These are phyloP conservation scores for Backusella parvicylindrica DNA, from an alignment of 192 early-diverging fungal species.

Conservation along the genomic window DNA sequence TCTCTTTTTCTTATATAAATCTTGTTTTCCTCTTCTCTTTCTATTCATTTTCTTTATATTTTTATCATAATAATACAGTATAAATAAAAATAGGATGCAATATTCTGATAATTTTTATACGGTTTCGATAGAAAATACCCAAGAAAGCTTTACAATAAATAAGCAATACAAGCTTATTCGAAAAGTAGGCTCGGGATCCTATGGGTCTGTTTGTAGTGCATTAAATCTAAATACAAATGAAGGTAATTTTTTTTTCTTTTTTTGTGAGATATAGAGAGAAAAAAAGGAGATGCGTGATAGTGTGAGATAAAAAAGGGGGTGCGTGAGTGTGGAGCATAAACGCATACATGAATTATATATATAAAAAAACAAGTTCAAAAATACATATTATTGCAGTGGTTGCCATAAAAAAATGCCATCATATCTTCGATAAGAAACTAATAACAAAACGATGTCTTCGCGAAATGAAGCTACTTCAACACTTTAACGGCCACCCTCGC, in stretches of 20 bases:
- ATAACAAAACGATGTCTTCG: conserved; percentile 86
- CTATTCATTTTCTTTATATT: background rate
- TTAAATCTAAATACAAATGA: conserved; percentile 17
- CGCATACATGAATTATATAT: background rate
- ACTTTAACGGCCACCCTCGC: conserved; percentile 80
- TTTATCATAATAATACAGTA: background rate
- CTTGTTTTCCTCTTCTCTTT: background rate
- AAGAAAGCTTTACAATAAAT: conserved; percentile 34
- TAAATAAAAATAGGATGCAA: background rate
- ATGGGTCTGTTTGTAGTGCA: conserved; percentile 80
- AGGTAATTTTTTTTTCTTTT: conserved; percentile 8
- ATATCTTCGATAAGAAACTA: conserved; percentile 81
- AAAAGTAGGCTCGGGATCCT: conserved; percentile 89
- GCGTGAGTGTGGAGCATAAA: background rate
- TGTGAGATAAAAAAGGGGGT: background rate
- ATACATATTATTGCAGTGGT: conserved; percentile 56
- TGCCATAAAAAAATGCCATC: conserved; percentile 90
- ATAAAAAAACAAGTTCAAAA: background rate
- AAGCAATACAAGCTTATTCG: conserved; percentile 66
- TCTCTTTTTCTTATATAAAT: background rate
- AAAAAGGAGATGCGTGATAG: background rate
- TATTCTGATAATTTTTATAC: conserved; percentile 18
- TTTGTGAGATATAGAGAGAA: background rate
- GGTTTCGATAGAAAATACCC: conserved; percentile 21
- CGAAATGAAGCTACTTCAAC: conserved; percentile 89